Percentiles rank a stretch among this genome's conserved stretches.
phyloP scores from a whole-genome alignment of 495 filamentous ascomycete genomes.

The Niebla homalea region DNA sequence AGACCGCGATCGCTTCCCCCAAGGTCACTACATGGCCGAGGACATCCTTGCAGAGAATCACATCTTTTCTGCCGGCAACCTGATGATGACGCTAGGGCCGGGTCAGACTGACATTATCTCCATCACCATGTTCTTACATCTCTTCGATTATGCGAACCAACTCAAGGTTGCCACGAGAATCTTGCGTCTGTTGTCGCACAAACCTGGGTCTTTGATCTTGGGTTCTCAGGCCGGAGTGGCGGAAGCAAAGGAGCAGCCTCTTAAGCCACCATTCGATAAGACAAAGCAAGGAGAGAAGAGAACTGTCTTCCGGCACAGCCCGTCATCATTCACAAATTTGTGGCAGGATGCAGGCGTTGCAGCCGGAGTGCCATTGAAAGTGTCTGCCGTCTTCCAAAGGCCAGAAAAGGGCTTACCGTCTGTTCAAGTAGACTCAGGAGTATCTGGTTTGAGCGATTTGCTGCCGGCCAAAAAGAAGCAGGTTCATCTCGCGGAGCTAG shows the following conservation, averaged over 20 bases:
- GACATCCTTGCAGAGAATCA: slow-evolving; percentile 16
- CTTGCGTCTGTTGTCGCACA: slow-evolving; percentile 14
- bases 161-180: slow-evolving; percentile 15
- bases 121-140: slow-evolving; percentile 19
- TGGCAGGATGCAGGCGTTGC: slow-evolving; percentile 33
- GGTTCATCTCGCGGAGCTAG: not conserved
- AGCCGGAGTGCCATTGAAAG: slow-evolving; percentile 20
- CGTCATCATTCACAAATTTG: slow-evolving; percentile 26
- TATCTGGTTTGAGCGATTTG: not conserved
- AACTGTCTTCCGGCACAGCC: slow-evolving; percentile 28
- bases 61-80: slow-evolving; percentile 7
- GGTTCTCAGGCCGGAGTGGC: slow-evolving; percentile 15
- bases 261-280: slow-evolving; percentile 16
- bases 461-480: not conserved
- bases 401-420: slow-evolving; percentile 1
- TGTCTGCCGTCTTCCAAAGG: slow-evolving; percentile 6
- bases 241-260: slow-evolving; percentile 10
- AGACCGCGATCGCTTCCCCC: slow-evolving; percentile 8
- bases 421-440: not conserved
- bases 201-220: slow-evolving; percentile 14
- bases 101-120: slow-evolving; percentile 15
- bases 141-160: slow-evolving; percentile 18
- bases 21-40: slow-evolving; percentile 14
- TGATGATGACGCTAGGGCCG: slow-evolving; percentile 14
- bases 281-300: slow-evolving; percentile 7